Evolutionary conservation across 257 asterid species (phyloP).

Genomic region (Nyctanthes arbortristis): DNA sequence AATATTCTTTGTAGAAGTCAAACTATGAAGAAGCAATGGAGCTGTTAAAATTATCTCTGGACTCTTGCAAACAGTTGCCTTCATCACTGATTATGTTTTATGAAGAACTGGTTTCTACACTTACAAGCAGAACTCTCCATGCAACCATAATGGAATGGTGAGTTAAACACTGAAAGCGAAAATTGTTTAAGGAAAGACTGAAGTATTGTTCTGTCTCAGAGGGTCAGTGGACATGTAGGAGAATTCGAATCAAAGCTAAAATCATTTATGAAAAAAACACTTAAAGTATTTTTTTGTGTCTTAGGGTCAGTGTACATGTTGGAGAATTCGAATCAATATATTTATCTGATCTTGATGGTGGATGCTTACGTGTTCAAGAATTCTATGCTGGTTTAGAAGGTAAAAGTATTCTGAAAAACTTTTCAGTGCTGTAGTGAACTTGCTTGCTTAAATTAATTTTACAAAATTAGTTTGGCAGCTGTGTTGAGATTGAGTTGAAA

Average conservation of each 20-base stretch:
- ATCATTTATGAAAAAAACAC: background rate
- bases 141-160: conserved; percentile 76
- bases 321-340: conserved; percentile 72
- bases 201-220: too few species aligned
- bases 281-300: conserved; percentile 15
- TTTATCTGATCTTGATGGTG: conserved; percentile 64
- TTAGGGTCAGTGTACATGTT: conserved; percentile 75
- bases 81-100: conserved; percentile 68
- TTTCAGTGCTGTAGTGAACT: conserved; percentile 10
- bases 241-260: conserved; percentile 5
- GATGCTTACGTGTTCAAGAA: conserved; percentile 48
- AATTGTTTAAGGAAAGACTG: too few species aligned
- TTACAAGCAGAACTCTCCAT: conserved; percentile 64
- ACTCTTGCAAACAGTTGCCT: conserved; percentile 74
- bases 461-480: background rate
- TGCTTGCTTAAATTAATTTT: conserved; percentile 11
- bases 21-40: conserved; percentile 83
- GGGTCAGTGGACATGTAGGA: too few species aligned
- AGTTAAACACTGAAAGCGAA: too few species aligned
- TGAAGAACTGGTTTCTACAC: conserved; percentile 65
- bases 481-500: conserved; percentile 10
- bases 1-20: conserved; percentile 50
- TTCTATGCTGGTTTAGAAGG: conserved; percentile 67
- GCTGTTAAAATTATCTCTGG: conserved; percentile 66
- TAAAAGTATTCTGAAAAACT: conserved; percentile 18